Evolutionary conservation across 1,284 basidiomycete genomes (phyloP), one percentile per base, ranked within the genome.

Genomic region (Leccinum cinnamomeum): DNA sequence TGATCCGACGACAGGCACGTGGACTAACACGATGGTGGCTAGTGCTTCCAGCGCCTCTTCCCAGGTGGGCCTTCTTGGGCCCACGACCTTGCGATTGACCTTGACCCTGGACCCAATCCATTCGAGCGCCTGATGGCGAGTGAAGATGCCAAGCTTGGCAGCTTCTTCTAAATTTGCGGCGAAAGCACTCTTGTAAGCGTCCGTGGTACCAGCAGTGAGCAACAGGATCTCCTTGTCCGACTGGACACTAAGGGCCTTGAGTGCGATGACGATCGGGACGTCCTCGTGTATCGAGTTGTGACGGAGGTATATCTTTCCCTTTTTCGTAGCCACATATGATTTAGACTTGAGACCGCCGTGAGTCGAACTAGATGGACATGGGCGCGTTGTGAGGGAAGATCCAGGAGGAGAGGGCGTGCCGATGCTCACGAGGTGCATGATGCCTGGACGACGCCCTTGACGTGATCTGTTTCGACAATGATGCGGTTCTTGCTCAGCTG

Each of bases 401-500:
- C n/a, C 16, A 2, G 20, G 1, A 53, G 8, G n/a, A 55, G 33
- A 59, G n/a, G 60, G 64, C 33, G 14, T 7, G 30, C 39, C 11
- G 4, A 48, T 56, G 25, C 91, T 76, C 72, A 95, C 91, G 94
- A 97, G 56, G 97, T 99, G 78, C 98, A 98, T 18, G 95, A 97
- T 8, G 97, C 96, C 72, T 95, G 94, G 0, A 98, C 96, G 53
- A 93, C 81, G 14, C 94, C 94, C 78, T 99, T 99, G 54, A 90
- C 90, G 7, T 85, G 79, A 77, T 98, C 93, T 44, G 91, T 91
- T 80, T 99, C 98, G 67, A 99, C 97, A 66, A 99, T 97, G 74
- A 99, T 99, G 62, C 97, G 88, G 78, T 99, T 99, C 82, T 99
- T 99, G 82, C 94, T 96, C 71, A 99, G 80, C 79, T 99, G 97